Percentiles rank a stretch among this genome's conserved stretches.
phyloP scores from a whole-genome alignment of 169 alveolate genomes.

The Perkinsus olseni region DNA sequence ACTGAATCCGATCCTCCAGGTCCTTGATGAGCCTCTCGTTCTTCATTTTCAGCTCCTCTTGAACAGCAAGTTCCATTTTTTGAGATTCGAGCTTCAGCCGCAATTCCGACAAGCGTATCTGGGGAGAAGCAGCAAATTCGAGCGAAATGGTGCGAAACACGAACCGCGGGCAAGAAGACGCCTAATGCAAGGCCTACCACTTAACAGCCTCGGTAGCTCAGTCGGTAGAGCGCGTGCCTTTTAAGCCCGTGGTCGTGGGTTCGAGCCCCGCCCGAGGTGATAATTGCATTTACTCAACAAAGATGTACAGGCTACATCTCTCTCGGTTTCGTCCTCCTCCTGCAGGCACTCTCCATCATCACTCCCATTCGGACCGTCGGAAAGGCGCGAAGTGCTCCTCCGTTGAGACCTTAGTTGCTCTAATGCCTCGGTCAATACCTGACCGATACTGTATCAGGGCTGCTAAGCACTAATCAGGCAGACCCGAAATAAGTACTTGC shows the following conservation, averaged over 20 bases:
- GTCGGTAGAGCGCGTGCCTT: conserved; percentile 99
- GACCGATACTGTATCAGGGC: not conserved
- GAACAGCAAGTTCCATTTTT: not conserved
- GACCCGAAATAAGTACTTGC: not conserved
- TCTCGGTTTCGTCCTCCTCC: not conserved
- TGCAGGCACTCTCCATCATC: not conserved
- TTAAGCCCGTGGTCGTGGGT: conserved; percentile 99
- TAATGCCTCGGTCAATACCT: not conserved
- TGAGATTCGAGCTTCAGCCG: not conserved
- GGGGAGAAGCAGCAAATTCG: not conserved
- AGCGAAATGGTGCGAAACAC: not conserved
- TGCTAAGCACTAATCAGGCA: not conserved
- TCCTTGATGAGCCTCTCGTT: not conserved
- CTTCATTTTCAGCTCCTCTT: not conserved
- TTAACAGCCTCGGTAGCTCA: conserved; percentile 69
- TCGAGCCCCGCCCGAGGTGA: conserved; percentile 88
- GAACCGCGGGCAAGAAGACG: not conserved
- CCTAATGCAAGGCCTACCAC: not conserved
- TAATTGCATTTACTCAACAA: no score
- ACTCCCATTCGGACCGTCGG: not conserved
- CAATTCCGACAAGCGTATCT: not conserved
- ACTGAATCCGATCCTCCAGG: not conserved
- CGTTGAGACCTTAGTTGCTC: not conserved
- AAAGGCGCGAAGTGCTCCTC: not conserved
- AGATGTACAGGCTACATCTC: not conserved